Conservation (phyloP, 306 rosid species). For the Sechiopsis laciniata region DNA sequence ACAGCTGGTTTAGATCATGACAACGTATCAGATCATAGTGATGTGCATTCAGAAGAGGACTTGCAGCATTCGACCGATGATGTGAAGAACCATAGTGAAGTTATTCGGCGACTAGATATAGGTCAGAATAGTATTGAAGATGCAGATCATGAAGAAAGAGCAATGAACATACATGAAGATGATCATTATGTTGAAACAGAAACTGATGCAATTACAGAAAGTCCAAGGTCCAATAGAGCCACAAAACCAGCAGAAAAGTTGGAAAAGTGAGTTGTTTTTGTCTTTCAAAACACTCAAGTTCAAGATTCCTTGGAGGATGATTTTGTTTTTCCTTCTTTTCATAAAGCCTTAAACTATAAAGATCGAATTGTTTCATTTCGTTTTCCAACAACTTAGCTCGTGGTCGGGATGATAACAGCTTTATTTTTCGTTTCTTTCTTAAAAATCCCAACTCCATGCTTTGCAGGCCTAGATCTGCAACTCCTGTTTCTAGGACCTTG, state of each 20-base stretch:
- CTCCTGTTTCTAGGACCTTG: slow-evolving; percentile 24
- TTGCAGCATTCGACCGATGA: slow-evolving; percentile 37
- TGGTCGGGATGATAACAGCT: background rate
- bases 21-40: slow-evolving; percentile 24
- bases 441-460: slow-evolving; percentile 3
- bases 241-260: slow-evolving; percentile 23
- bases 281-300: background rate
- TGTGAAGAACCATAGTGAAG: slow-evolving; percentile 25
- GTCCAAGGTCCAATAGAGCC: slow-evolving; percentile 18
- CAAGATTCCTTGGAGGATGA: background rate
- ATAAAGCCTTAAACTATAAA: background rate
- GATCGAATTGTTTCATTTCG: no score
- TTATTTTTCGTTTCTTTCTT: background rate
- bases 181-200: slow-evolving; percentile 45
- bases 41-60: slow-evolving; percentile 31
- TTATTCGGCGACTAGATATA: slow-evolving; percentile 22
- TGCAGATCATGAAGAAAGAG: slow-evolving; percentile 41
- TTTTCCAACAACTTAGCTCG: slow-evolving; percentile 29
- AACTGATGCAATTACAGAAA: slow-evolving; percentile 34
- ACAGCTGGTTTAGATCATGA: slow-evolving; percentile 32
- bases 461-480: slow-evolving; percentile 40
- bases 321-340: background rate
- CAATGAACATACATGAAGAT: slow-evolving; percentile 36
- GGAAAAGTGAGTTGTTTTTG: slow-evolving; percentile 33
- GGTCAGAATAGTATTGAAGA: slow-evolving; percentile 33